phyloP scores from a whole-genome alignment of 257 asterid genomes.

The Solanum chmielewskii region DNA sequence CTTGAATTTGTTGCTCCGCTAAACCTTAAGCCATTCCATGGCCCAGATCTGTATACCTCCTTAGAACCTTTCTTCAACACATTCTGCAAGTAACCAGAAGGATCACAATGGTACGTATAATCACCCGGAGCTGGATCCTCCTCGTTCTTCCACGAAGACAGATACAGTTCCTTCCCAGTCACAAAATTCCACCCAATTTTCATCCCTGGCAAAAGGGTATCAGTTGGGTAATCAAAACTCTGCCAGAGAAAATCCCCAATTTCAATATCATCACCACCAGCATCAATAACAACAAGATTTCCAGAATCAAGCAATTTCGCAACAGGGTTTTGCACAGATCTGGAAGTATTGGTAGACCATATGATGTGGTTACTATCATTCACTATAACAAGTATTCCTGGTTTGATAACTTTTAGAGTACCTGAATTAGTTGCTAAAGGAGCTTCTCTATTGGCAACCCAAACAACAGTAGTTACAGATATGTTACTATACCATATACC shows the following conservation, averaged over 20 bases:
- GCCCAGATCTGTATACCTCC: constrained; percentile 7
- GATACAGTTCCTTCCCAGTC: background rate
- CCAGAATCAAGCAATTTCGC: constrained; percentile 14
- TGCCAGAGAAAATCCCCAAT: constrained; percentile 6
- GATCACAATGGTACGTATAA: constrained; percentile 3
- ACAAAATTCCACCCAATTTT: background rate
- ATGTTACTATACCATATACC: constrained; percentile 19
- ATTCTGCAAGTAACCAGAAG: constrained; percentile 11
- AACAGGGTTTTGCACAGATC: background rate
- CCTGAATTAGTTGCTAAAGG: constrained; percentile 5
- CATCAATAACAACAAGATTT: constrained; percentile 5
- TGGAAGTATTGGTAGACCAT: constrained; percentile 11
- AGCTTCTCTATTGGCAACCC: constrained; percentile 17
- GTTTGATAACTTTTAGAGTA: background rate
- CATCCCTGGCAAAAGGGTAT: constrained; percentile 12
- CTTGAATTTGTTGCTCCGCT: constrained; percentile 5
- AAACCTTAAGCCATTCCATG: constrained; percentile 22
- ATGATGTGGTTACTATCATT: background rate
- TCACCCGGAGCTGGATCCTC: constrained; percentile 40
- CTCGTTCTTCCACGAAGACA: constrained; percentile 24
- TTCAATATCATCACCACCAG: background rate
- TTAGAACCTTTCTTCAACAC: background rate
- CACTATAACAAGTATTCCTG: constrained; percentile 1
- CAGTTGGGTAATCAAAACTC: constrained; percentile 15
- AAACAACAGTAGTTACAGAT: constrained; percentile 1